Conservation (phyloP, 148 eudicot species). For the Rhododendron ferrugineum region DNA sequence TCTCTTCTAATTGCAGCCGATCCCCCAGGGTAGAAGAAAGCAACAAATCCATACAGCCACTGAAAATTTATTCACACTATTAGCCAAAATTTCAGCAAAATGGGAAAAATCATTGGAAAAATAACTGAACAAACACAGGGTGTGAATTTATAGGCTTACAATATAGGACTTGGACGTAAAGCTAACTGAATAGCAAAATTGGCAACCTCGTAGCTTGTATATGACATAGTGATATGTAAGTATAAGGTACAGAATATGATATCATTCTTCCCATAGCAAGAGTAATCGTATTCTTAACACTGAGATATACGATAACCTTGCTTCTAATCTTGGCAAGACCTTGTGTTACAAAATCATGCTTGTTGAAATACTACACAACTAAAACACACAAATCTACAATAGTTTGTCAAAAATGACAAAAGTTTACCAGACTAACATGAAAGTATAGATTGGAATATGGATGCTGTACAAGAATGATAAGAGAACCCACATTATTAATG, state of each 20-base stretch:
- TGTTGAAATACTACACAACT: background rate
- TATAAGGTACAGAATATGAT: background rate
- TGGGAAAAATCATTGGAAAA: background rate
- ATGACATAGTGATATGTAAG: background rate
- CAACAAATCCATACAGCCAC: conserved; percentile 74
- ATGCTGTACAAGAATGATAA: background rate
- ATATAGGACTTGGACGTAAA: background rate
- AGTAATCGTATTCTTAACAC: background rate
- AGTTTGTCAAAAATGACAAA: background rate
- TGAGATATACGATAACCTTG: background rate
- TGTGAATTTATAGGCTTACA: background rate
- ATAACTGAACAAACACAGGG: no score
- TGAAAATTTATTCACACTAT: conserved; percentile 28
- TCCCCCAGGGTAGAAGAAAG: conserved; percentile 86
- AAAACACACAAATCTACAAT: background rate
- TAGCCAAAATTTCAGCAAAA: background rate
- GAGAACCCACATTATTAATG: background rate
- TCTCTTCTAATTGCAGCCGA: conserved; percentile 41
- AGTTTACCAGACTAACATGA: background rate
- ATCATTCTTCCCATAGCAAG: background rate
- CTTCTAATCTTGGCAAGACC: background rate
- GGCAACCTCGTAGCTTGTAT: background rate
- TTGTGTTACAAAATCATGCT: background rate
- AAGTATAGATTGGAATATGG: background rate
- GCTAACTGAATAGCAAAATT: background rate